phyloP scores from a whole-genome alignment of 169 alveolate species.

The Eimeria maxima region DNA sequence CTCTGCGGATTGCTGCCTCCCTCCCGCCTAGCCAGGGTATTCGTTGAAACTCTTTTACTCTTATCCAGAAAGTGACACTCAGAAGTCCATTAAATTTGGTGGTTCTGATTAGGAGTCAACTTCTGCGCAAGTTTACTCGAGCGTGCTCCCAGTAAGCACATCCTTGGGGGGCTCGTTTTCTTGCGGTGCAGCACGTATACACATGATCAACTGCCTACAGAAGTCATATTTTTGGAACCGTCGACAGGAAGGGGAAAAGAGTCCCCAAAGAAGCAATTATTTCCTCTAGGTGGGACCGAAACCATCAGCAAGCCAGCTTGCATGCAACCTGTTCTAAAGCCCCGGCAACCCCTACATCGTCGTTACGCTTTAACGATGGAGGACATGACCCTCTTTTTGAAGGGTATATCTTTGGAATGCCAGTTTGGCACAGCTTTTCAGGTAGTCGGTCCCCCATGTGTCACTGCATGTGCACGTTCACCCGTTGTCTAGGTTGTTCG shows the following conservation, averaged over 20 bases:
- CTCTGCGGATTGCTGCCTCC: too few relatives aligned
- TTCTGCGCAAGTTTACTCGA: too few relatives aligned
- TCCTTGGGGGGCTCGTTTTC: too few relatives aligned
- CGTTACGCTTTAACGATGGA: not conserved
- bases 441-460: not conserved
- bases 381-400: not conserved
- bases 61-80: too few relatives aligned
- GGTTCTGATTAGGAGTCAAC: too few relatives aligned
- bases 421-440: not conserved
- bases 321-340: not conserved
- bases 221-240: not conserved
- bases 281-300: too few relatives aligned
- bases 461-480: not conserved
- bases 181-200: too few relatives aligned
- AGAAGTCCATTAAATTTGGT: too few relatives aligned
- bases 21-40: too few relatives aligned
- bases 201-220: not conserved
- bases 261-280: not conserved
- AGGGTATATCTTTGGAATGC: not conserved
- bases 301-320: not conserved
- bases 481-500: not conserved
- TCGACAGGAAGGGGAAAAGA: not conserved
- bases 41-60: too few relatives aligned
- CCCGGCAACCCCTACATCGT: not conserved
- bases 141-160: too few relatives aligned